These are phyloP conservation scores for Didymellaceae sp. DNA, from an alignment of 2,329 filamentous ascomycete genomes.

Conservation along the genomic window DNA sequence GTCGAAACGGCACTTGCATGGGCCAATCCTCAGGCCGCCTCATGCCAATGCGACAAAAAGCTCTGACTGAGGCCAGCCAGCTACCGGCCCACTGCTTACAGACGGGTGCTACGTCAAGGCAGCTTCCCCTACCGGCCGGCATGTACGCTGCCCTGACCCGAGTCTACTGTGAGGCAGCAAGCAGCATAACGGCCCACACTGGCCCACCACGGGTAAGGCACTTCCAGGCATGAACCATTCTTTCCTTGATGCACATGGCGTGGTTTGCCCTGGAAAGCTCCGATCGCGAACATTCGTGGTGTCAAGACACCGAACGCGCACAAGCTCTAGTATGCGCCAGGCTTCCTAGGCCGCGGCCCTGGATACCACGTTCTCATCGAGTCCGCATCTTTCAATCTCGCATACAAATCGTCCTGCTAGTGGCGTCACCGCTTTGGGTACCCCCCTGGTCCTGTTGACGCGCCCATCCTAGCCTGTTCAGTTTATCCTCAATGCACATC, in stretches of 20 bases:
- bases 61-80: constrained; percentile 33
- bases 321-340: constrained; percentile 18
- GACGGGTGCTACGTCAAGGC: constrained; percentile 48
- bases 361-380: constrained; percentile 33
- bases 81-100: constrained; percentile 40
- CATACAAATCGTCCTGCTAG: constrained; percentile 39
- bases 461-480: constrained; percentile 42
- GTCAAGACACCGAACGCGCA: constrained; percentile 10
- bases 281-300: constrained; percentile 10
- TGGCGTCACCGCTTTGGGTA: constrained; percentile 45
- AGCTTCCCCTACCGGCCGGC: constrained; percentile 39
- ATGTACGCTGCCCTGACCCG: constrained; percentile 27
- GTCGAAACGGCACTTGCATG: constrained; percentile 52
- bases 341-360: constrained; percentile 33
- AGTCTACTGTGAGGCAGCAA: constrained; percentile 33
- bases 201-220: constrained; percentile 30
- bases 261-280: constrained; percentile 22
- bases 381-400: constrained; percentile 42
- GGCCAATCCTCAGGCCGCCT: constrained; percentile 47
- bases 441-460: constrained; percentile 35
- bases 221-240: constrained; percentile 39
- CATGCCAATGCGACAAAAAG: constrained; percentile 48
- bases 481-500: constrained; percentile 44
- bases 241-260: constrained; percentile 30
- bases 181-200: constrained; percentile 35